Conservation (phyloP, 164 flowering plant species). For the Annona squamosa region DNA sequence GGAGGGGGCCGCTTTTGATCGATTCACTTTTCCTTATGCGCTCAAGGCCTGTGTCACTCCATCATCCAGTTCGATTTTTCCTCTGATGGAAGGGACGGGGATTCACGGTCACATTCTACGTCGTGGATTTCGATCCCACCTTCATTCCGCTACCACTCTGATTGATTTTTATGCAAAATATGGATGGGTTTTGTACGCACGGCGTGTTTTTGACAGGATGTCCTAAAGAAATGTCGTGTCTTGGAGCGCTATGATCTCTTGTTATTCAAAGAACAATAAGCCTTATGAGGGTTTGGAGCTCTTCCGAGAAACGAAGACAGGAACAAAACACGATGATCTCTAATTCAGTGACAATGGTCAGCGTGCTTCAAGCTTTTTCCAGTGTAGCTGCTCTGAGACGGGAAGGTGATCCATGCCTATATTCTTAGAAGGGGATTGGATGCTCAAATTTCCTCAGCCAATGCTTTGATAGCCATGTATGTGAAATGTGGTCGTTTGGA, state of each 20-base stretch:
- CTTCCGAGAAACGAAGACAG: conserved; percentile 53
- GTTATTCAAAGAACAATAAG: conserved; percentile 60
- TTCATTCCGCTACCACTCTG: conserved; percentile 74
- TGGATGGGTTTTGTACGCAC: conserved; percentile 49
- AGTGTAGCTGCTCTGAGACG: conserved; percentile 60
- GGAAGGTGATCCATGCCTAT: conserved; percentile 62
- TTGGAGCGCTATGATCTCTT: conserved; percentile 93
- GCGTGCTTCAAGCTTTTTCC: conserved; percentile 87
- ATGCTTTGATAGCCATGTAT: conserved; percentile 64
- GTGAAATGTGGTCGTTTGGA: conserved; percentile 64
- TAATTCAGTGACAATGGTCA: conserved; percentile 81
- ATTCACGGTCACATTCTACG: conserved; percentile 68
- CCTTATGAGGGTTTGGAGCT: conserved; percentile 64
- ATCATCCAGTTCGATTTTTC: conserved; percentile 12
- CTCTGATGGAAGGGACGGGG: conserved; percentile 46
- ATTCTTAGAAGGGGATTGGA: conserved; percentile 66
- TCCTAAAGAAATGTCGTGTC: conserved; percentile 66
- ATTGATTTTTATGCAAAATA: conserved; percentile 73
- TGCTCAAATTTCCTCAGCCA: conserved; percentile 50
- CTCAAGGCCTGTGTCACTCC: conserved; percentile 73
- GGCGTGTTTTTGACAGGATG: conserved; percentile 52
- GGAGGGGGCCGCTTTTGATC: conserved; percentile 41
- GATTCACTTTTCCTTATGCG: conserved; percentile 70
- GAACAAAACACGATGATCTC: conserved; percentile 31
- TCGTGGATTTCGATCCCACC: conserved; percentile 46